A percentile compares a stretch with the other conserved stretches of the same genome.
Evolutionary conservation across 495 filamentous ascomycete genomes (phyloP).

Genomic region (Lophiotrema nucula): DNA sequence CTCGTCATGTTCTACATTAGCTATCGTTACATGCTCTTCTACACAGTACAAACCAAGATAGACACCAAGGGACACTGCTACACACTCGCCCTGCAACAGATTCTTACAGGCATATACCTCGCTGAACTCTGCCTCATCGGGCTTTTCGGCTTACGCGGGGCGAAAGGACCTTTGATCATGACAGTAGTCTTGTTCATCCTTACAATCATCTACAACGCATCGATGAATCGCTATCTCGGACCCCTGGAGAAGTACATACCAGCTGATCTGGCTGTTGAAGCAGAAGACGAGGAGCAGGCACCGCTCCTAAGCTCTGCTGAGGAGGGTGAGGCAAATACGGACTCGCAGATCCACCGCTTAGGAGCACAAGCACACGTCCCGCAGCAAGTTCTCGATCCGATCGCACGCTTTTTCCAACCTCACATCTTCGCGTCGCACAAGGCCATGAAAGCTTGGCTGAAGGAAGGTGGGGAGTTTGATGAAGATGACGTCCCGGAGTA

Average conservation of each 20-base stretch:
- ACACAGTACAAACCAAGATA: conserved; percentile 37
- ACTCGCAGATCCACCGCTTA: conserved; percentile 29
- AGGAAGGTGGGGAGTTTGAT: conserved; percentile 17
- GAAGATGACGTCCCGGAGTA: conserved; percentile 32
- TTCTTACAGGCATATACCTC: conserved; percentile 42
- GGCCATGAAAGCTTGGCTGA: conserved; percentile 32
- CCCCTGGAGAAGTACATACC: conserved; percentile 40
- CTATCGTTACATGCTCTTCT: conserved; percentile 44
- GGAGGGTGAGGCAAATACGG: conserved; percentile 22
- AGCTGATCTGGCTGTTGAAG: conserved; percentile 32
- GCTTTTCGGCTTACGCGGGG: conserved; percentile 36
- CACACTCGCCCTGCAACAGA: conserved; percentile 41
- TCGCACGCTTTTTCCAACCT: conserved; percentile 34
- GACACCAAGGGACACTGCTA: conserved; percentile 43
- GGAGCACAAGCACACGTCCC: conserved; percentile 25
- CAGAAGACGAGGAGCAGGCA: conserved; percentile 30
- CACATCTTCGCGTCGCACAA: conserved; percentile 34
- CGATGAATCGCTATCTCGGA: conserved; percentile 35
- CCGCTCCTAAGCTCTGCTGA: conserved; percentile 32
- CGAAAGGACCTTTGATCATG: conserved; percentile 35
- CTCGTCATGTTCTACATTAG: conserved; percentile 39
- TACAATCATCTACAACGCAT: conserved; percentile 38
- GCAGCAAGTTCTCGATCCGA: conserved; percentile 31
- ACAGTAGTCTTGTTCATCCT: conserved; percentile 37
- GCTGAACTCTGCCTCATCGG: conserved; percentile 43